Evolutionary conservation across 169 alveolate species (phyloP), one percentile per base, ranked within the genome.

Genomic region (Plasmodium coatneyi): DNA sequence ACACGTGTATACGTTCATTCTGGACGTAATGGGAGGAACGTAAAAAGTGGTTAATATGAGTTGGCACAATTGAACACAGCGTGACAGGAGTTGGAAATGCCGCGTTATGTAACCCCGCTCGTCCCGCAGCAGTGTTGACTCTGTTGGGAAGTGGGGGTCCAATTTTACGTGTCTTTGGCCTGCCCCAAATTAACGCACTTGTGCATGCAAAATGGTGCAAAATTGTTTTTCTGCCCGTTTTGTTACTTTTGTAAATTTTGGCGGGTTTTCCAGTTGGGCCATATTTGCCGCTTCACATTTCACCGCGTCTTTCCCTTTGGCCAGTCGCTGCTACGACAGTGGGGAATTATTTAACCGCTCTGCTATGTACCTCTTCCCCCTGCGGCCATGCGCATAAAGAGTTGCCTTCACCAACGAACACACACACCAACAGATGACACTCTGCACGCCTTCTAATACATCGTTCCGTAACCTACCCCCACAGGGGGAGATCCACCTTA

Each of bases 181-280:
- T 46, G 19, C 56, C 19, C 56, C 56, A 0, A 46, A 46, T 83
- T 34, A 70, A 72, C 25, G 79, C 60, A 71, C 76, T 28, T 36
- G 76, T 43, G 78, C 80, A 84, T 84, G 92, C 92, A 84, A 56
- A 39, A 71, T 71, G 92, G 92, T 84, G 92, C 92, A 84, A 56
- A 70, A 46, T 46, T 46, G 56, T 46, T 46, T 46, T 46, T 46
- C 56, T 46, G n/a, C 19, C 56, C 19, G 19, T 46, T 46, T 41
- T 41, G 12, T 2, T 5, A 41, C 2, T 39, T 41, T 46, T 1
- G 19, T 12, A 0, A 46, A 46, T 12, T 12, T 46, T 41, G 52
- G 16, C 52, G 16, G 16, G 16, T 41, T 41, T 41, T 12, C 1
- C 52, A 41, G 16, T 3, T 41, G 0, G 5, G 46, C 46, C 4